Evolutionary conservation across 2,329 filamentous ascomycete species (phyloP), one percentile per base, ranked within the genome.

Genomic region (Drechslerella stenobrocha): DNA sequence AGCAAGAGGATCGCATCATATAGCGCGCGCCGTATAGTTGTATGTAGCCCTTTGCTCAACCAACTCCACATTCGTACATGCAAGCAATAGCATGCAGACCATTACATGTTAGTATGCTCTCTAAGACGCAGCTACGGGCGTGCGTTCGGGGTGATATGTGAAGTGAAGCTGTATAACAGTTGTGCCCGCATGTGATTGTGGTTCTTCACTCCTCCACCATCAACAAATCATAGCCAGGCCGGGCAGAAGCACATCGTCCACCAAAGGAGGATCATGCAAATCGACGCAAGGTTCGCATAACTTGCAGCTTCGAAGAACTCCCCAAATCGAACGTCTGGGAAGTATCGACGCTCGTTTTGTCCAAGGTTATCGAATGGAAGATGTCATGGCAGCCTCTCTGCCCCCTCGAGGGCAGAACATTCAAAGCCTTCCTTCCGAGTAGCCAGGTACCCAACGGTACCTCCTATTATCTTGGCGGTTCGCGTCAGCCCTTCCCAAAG

Each of bases 381-480:
- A 48, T 48, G 45, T 48, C 45, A 48, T 48, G 23, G n/a, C 20
- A n/a, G n/a, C n/a, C n/a, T 20, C 5, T 8, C 22, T 3, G 22
- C 4, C 40, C 15, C 9, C 40, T 9, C 24, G 32, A 15, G 32
- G 37, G 37, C 37, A 42, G 22, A 42, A 48, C 46, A 52, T 53
- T 47, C 57, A 51, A 45, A 56, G 48, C 52, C 53, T 53, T 50
- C 63, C 53, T 59, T 60, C 50, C 55, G 55, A 59, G 55, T 56
- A 50, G 51, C 63, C 50, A 60, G 55, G 63, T 67, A 67, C 55
- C 44, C 63, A 67, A 51, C 63, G 63, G 63, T 67, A 67, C 63
- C 56, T 67, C 61, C 63, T 66, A 47, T 65, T 59, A 20, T 55
- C 53, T 59, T 59, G 63, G 63, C 63, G 53, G 35, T 66, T 67